Base-by-base conservation (phyloP, 768 basidiomycete species). In the Leccinum arenicola region DNA sequence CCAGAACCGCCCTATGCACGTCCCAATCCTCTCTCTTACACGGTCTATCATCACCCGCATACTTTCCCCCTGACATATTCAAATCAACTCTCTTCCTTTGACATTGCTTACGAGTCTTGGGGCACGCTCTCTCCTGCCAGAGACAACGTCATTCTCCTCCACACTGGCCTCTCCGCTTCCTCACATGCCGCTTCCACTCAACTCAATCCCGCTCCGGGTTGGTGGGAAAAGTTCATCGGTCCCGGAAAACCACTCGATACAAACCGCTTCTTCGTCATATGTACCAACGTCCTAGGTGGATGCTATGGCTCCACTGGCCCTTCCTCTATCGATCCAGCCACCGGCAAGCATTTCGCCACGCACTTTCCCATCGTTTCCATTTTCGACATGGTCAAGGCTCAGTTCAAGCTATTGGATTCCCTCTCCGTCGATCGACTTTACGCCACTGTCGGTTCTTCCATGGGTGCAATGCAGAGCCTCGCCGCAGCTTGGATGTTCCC, bases 191-290 rank as follows among this genome's bases (percentile, higher is more conserved):
- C 93, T 3, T 87, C 91, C 21, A 94, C 94, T 0, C 68, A 78
- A 4, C 72, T 77, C 4, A 99, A 96, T 65, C 82, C 88, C 2
- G 74, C 89, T 0, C 86, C 89, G 9, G 96, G 97, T 4, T 99
- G 97, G 97, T 99, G 97, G 97, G 92, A 98, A 75, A 89, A 90
- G 67, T 99, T 98, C 75, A 95, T 99, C 64, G 97, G 97, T 0
- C 94, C 96, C 4, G 93, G 93, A 53, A 93, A 89, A 67, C 86
- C 95, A 10, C 79, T 99, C 45, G 97, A 99, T 78, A 98, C 97
- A 6, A 79, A 94, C 68, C 82, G 86, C 55, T 97, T 89, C 79
- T 98, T 91, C 74, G 77, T 98, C 70, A 84, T 99, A 47, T 99
- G 97, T 77, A 92, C 95, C 10, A 99, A 98, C 74, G 95, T 95